Percentiles rank a stretch among this genome's conserved stretches.
Conservation (phyloP, 306 rosid genomes). For the Crataegus laevigata region DNA sequence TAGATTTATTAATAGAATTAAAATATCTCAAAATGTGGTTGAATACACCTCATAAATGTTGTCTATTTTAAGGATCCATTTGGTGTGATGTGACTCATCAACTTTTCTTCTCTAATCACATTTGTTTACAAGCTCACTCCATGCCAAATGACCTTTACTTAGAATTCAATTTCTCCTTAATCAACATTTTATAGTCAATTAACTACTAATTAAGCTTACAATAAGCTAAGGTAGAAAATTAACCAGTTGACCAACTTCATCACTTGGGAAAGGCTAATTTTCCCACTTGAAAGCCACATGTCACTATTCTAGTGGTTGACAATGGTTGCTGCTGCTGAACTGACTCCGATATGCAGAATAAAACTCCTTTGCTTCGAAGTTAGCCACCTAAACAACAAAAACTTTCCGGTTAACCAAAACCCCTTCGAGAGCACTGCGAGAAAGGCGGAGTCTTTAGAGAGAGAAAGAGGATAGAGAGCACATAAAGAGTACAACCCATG, state of each 20-base stretch:
- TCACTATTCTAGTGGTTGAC: slow-evolving; percentile 34
- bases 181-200: slow-evolving; percentile 13
- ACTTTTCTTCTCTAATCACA: slow-evolving; percentile 11
- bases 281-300: slow-evolving; percentile 1
- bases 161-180: slow-evolving; percentile 26
- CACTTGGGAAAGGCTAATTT: slow-evolving; percentile 7
- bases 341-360: neutral
- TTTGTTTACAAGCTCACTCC: slow-evolving; percentile 32
- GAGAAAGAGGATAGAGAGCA: neutral
- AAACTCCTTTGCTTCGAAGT: slow-evolving; percentile 9
- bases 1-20: no score
- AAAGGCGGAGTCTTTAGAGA: neutral
- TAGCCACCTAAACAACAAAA: slow-evolving; percentile 22
- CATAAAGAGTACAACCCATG: slow-evolving; percentile 16
- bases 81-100: slow-evolving; percentile 49
- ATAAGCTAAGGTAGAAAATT: slow-evolving; percentile 1
- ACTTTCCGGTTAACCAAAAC: slow-evolving; percentile 11
- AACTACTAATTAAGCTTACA: slow-evolving; percentile 18
- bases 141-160: slow-evolving; percentile 46
- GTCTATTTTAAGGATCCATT: neutral
- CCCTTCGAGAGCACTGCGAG: neutral
- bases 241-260: slow-evolving; percentile 40
- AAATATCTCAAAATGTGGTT: no score
- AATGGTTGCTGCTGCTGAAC: slow-evolving; percentile 17
- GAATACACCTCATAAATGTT: neutral